Evolutionary conservation across 1,284 basidiomycete species (phyloP), one percentile per base, ranked within the genome.

Genomic region (Cerrena zonata): DNA sequence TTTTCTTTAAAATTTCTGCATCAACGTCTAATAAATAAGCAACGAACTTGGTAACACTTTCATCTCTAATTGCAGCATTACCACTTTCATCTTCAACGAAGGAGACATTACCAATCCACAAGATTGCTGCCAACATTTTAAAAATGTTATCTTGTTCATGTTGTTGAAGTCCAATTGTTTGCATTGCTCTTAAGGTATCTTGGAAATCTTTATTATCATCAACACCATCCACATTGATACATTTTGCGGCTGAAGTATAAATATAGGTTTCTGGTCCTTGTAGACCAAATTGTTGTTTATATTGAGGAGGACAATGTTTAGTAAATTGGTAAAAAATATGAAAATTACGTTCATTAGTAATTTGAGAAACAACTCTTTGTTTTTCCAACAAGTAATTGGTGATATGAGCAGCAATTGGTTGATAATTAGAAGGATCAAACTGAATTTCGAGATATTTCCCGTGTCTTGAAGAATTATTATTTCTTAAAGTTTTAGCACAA

Each of bases 241-340:
- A 67, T 59, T 90, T 88, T 63, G 93, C 94, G 58, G 86, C 72
- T 62, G 89, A 94, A 1, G 91, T 99, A 68, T 97, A 99, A 0
- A 87, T 82, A 67, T 99, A 99, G 0, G 93, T 84, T 56, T 98
- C 94, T 1, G 96, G 96, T 2, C 92, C 94, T 71, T 98, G 94
- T n/a, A 99, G 73, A 39, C 96, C 96, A 63, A 94, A 96, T 53
- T 84, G 80, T 71, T 99, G 15, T 15, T 12, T 39, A 22, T 4
- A 21, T 19, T 24, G 47, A 25, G 40, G n/a, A 47, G 18, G 34
- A 26, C 23, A 21, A 44, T 23, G 5, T 68, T 98, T 99, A 38
- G 96, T 97, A 68, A 99, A 95, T 67, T 99, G 96, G 70, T 99
- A 99, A 75, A 99, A 99, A 57, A 99, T 96, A 68, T 99, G 96